These are phyloP conservation scores for Pyricularia grisea DNA, from an alignment of 2,329 filamentous ascomycete species.

Conservation along the genomic window DNA sequence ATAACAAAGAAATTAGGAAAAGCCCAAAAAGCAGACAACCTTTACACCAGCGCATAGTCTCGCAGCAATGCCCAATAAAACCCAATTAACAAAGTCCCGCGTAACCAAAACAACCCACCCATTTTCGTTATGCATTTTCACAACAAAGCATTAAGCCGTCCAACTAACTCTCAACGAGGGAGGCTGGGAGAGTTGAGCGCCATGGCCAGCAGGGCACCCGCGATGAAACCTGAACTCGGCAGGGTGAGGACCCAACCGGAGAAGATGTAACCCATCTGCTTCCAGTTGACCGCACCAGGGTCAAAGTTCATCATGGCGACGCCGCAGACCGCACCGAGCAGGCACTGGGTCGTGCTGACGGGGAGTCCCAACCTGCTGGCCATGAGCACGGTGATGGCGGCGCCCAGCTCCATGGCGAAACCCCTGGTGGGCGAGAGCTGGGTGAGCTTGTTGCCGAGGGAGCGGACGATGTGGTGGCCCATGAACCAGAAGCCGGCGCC, in stretches of 20 bases:
- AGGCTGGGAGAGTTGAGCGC: conserved; percentile 11
- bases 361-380: conserved; percentile 15
- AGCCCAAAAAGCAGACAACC: no score
- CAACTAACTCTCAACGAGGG: neutral
- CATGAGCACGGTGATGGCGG: conserved; percentile 30
- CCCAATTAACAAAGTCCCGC: no score
- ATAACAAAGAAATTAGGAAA: no score
- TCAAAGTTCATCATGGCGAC: conserved; percentile 16
- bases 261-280: conserved; percentile 16
- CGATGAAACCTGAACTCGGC: conserved; percentile 14
- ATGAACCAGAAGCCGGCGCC: conserved; percentile 39
- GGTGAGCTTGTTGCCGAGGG: conserved; percentile 27
- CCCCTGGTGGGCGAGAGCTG: conserved; percentile 36
- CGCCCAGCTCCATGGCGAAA: conserved; percentile 48
- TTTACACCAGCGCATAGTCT: no score
- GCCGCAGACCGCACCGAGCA: conserved; percentile 16
- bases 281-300: conserved; percentile 16
- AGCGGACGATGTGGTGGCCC: conserved; percentile 80
- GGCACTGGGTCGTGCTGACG: conserved; percentile 17
- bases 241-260: conserved; percentile 17
- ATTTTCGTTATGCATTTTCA: no score
- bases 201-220: conserved; percentile 15
- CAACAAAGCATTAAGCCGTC: no score
- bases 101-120: no score
- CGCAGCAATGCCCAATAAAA: no score